Evolutionary conservation across 2,329 filamentous ascomycete genomes (phyloP).

Genomic region (Truncatella angustata): DNA sequence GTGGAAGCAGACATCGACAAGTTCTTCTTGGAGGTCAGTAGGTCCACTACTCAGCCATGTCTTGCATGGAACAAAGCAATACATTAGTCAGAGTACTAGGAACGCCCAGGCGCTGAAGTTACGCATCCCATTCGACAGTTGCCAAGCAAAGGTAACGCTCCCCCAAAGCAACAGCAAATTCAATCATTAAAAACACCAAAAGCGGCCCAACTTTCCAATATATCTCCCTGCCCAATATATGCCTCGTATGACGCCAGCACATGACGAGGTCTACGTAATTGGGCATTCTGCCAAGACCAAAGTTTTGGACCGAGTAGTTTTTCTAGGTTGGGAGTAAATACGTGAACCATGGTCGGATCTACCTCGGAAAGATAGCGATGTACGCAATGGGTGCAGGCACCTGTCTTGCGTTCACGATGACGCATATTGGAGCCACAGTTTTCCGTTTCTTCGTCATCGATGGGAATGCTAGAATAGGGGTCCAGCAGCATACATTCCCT

Average conservation of each 20-base stretch:
- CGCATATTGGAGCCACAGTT: background rate
- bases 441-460: constrained; percentile 8
- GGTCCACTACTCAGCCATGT: background rate
- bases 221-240: constrained; percentile 2
- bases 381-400: background rate
- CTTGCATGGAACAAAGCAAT: background rate
- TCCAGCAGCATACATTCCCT: background rate
- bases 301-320: background rate
- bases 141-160: background rate
- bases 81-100: background rate
- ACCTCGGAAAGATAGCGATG: constrained; percentile 4
- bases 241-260: background rate
- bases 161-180: background rate
- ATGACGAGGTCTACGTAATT: constrained; percentile 2
- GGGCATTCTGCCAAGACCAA: background rate
- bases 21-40: background rate
- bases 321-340: too few relatives aligned
- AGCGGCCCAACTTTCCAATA: constrained; percentile 6
- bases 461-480: background rate
- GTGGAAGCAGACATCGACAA: background rate
- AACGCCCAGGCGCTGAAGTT: background rate
- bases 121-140: background rate
- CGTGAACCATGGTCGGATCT: background rate
- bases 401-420: background rate
- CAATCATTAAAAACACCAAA: background rate